A percentile compares a stretch with the other conserved stretches of the same genome.
Conservation (phyloP, 352 stramenopile species). For the Pelagophyceae sp. region DNA sequence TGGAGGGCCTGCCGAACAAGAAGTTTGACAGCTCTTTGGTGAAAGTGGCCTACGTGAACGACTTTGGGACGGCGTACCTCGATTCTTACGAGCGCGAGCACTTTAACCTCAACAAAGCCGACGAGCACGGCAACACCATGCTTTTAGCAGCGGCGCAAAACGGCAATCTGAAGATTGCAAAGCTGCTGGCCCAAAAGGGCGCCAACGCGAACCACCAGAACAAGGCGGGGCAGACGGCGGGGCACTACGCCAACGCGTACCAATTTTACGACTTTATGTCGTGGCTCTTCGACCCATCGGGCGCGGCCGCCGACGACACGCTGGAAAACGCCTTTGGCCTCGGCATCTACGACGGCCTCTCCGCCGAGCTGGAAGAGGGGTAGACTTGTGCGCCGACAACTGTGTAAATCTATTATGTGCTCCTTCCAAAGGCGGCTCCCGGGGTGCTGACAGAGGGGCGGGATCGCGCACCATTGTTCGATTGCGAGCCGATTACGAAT, state of each 20-base stretch:
- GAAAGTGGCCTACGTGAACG: constrained; percentile 54
- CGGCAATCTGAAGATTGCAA: constrained; percentile 61
- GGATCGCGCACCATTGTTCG: too few relatives aligned
- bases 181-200: constrained; percentile 59
- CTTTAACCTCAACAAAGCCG: constrained; percentile 58
- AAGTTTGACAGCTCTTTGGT: constrained; percentile 70
- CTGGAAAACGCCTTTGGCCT: constrained; percentile 83
- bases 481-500: too few relatives aligned
- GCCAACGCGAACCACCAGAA: constrained; percentile 72
- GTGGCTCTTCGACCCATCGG: constrained; percentile 50
- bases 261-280: constrained; percentile 56
- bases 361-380: constrained; percentile 17
- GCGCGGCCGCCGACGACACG: constrained; percentile 66
- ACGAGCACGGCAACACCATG: constrained; percentile 70
- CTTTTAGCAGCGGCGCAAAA: constrained; percentile 65
- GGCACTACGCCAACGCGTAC: constrained; percentile 71
- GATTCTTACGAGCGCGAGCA: constrained; percentile 63
- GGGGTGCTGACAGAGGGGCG: too few relatives aligned
- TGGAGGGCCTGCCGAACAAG: constrained; percentile 55
- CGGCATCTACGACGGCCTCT: constrained; percentile 80
- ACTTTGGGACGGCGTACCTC: constrained; percentile 77
- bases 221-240: constrained; percentile 66
- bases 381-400: too few relatives aligned
- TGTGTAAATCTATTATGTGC: too few relatives aligned
- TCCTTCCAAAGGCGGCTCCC: too few relatives aligned